These are phyloP conservation scores for Huiozyma sinensis DNA, from an alignment of 805 yeast genomes.

Conservation along the genomic window DNA sequence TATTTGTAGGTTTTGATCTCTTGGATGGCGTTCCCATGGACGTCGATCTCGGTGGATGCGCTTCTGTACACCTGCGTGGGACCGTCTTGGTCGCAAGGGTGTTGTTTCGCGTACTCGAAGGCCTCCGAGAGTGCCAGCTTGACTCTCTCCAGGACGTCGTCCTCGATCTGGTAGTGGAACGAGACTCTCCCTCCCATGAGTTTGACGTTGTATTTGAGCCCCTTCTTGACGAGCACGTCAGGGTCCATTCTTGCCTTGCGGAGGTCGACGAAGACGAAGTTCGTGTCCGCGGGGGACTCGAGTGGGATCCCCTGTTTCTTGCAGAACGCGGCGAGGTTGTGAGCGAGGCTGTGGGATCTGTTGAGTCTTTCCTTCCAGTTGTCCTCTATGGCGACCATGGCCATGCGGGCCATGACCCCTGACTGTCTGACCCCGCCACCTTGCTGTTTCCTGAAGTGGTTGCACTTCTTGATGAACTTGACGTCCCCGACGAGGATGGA, in stretches of 20 bases:
- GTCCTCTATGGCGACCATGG: constrained; percentile 62
- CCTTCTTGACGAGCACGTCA: constrained; percentile 40
- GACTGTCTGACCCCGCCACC: constrained; percentile 93
- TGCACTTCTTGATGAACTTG: constrained; percentile 53
- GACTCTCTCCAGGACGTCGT: constrained; percentile 44
- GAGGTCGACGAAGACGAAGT: constrained; percentile 69
- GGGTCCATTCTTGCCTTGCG: constrained; percentile 45
- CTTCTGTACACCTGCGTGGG: constrained; percentile 38
- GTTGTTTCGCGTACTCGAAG: constrained; percentile 38
- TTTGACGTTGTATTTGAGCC: constrained; percentile 49
- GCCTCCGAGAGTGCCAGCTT: constrained; percentile 50
- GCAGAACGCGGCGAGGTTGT: constrained; percentile 44
- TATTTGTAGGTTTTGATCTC: constrained; percentile 28
- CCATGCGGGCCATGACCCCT: constrained; percentile 76
- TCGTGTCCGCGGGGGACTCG: constrained; percentile 72
- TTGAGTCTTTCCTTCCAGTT: constrained; percentile 47
- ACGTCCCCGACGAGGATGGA: constrained; percentile 66
- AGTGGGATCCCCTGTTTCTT: constrained; percentile 41
- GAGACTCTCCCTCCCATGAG: constrained; percentile 69
- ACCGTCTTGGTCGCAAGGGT: constrained; percentile 43
- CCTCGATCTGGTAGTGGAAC: constrained; percentile 60
- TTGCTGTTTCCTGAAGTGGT: constrained; percentile 79
- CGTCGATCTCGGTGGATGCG: constrained; percentile 27
- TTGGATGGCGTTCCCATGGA: constrained; percentile 23
- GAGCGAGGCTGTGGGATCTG: constrained; percentile 41